Evolutionary conservation across 148 eudicot genomes (phyloP), one percentile per base, ranked within the genome.

Genomic region (Bassia scoparia): DNA sequence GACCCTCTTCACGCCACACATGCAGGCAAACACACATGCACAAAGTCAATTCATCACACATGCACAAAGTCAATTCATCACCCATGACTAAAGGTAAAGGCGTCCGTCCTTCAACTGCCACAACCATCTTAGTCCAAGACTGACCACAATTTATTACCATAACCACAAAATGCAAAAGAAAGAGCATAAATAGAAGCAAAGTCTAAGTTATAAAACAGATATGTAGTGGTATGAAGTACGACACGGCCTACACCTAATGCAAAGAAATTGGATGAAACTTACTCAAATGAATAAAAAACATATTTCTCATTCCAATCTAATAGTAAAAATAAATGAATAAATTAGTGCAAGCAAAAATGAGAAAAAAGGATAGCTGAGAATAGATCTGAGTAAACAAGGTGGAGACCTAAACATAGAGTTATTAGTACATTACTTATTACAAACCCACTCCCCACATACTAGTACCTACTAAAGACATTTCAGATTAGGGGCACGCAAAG

Each of bases 21-120:
- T 89, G 93, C 87, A 89, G 80, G 83, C 84, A 89, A 86, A 87
- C 88, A 88, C 83, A 88, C 85, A 81, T 79, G 83, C 84, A 86
- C 78, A 74, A 30, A 73, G 83, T 88, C 85, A 86, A 86, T 84
- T 74, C 82, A 86, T 79, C 75, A 80, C 87, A 84, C 73, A 74
- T 79, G 83, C 84, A 86, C 78, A 74, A 30, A 73, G 83, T 88
- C 85, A 86, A 86, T 84, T 74, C 82, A 86, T 79, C 75, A 80
- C 87, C 82, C 73, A 74, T 83, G 61, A 67, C 29, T 18, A 70
- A 63, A 66, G 66, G 65, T 67, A 78, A 34, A 61, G 81, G 27
- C 37, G 63, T 60, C 63, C 44, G 43, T 71, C 73, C 70, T 71
- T 78, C 17, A 48, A 41, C 54, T 43, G 72, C 62, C 65, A 65